Base-by-base conservation (phyloP, 345 rosid genomes). In the Hevea brasiliensis region DNA sequence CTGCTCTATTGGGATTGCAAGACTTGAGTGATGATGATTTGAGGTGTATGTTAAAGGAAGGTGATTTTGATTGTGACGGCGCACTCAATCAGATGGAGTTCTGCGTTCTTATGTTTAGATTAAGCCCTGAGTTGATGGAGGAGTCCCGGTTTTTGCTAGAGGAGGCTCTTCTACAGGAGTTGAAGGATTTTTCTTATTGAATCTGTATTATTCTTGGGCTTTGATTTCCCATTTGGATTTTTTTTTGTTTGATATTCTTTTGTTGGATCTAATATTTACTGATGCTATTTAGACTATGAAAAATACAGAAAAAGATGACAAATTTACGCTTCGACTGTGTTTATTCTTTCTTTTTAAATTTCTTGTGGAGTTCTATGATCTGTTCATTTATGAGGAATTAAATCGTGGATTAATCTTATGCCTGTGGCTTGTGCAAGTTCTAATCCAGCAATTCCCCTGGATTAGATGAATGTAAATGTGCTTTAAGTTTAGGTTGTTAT, bases 41-140 rank as follows among this genome's bases (percentile, higher is more conserved):
- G 0, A 77, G 82, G 65, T 77, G 61, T 20, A 90, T 91, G 98
- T 60, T 90, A 63, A 76, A 73, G 67, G 92, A 92, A 83, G 96
- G 97, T 3, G 97, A 90, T 72, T 78, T 83, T 44, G 96, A 92
- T 64, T 79, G 96, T 0, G 96, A 90, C 56, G 93, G 92, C 1
- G 91, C 84, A 9, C 86, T 92, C 59, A 92, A 68, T 76, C 92
- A 90, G 86, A 90, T 87, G 97, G 93, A 92, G 88, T 92, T 92
- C 66, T 92, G 96, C 72, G 93, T 90, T n/a, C 80, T 92, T 78
- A 89, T 90, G 96, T 89, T 92, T 67, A 83, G 96, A 82, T 83
- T 92, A 70, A 90, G 93, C 61, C 96, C 96, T 67, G 91, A 89
- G 17, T 74, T 90, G 82, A 92, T 92, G 97, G 92, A 87, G 44